A percentile compares a stretch with the other conserved stretches of the same genome.
phyloP scores from a whole-genome alignment of 139 green algal species.

The Limnomonas spitsbergensis region DNA sequence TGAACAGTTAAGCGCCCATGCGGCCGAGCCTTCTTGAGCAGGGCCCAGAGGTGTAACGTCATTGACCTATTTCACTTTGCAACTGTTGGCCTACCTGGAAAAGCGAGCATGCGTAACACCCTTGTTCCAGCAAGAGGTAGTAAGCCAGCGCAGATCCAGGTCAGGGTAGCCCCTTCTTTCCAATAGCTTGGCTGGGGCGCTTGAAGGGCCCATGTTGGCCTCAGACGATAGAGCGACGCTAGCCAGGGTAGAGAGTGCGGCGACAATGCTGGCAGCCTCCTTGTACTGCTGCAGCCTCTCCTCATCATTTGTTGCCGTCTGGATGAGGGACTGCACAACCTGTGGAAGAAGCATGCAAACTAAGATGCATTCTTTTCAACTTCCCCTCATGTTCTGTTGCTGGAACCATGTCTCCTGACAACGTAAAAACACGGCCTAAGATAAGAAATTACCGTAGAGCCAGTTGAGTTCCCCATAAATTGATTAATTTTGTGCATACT shows the following conservation, averaged over 20 bases:
- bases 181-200: neutral
- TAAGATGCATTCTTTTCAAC: neutral
- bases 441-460: neutral
- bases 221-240: neutral
- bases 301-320: neutral
- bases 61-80: no score
- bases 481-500: no score
- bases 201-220: neutral
- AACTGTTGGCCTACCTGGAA: neutral
- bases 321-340: neutral
- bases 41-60: no score
- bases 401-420: neutral
- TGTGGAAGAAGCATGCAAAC: neutral
- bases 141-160: neutral
- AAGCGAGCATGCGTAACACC: neutral
- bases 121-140: neutral
- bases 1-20: no score
- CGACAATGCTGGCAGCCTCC: neutral
- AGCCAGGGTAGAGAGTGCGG: no score
- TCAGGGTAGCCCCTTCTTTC: neutral
- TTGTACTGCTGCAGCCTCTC: constrained; percentile 1
- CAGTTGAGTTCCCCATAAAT: neutral
- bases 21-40: no score
- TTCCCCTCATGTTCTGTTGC: neutral
- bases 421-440: no score